These are phyloP conservation scores for Saccharomycopsis phalli DNA, from an alignment of 1,139 yeast species.

Conservation along the genomic window DNA sequence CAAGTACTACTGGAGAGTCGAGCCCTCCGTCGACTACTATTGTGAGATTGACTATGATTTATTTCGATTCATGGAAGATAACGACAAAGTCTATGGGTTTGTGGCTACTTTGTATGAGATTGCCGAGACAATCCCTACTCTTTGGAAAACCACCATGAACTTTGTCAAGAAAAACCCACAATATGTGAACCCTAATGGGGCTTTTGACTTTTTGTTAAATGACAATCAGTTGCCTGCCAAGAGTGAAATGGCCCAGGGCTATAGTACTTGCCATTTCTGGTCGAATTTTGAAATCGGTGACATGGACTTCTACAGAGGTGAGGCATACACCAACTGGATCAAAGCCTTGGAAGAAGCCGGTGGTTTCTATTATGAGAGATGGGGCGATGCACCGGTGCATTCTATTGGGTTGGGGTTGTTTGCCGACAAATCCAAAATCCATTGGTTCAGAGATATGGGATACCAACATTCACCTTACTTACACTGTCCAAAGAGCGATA, in stretches of 20 bases:
- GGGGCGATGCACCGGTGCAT: conserved; percentile 93
- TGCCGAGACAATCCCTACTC: conserved; percentile 48
- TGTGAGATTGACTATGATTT: conserved; percentile 69
- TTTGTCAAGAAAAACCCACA: conserved; percentile 51
- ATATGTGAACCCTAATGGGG: conserved; percentile 56
- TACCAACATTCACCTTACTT: conserved; percentile 77
- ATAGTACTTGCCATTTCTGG: conserved; percentile 86
- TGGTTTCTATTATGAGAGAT: conserved; percentile 77
- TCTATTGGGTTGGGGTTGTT: conserved; percentile 67
- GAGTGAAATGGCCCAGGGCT: conserved; percentile 47
- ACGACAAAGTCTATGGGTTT: conserved; percentile 62
- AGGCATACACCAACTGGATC: conserved; percentile 59
- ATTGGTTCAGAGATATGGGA: conserved; percentile 85
- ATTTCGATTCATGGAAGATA: conserved; percentile 61
- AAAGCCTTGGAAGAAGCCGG: conserved; percentile 57
- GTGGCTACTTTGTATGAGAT: conserved; percentile 61
- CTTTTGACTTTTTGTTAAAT: conserved; percentile 63
- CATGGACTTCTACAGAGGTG: conserved; percentile 66
- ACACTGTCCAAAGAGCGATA: conserved; percentile 61
- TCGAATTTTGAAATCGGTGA: conserved; percentile 77
- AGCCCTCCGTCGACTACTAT: conserved; percentile 60
- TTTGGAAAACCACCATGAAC: conserved; percentile 66
- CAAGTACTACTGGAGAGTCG: conserved; percentile 72
- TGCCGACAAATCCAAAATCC: conserved; percentile 59
- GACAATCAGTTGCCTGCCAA: conserved; percentile 52